phyloP scores from a whole-genome alignment of 345 rosid genomes.

The Pugionium cornutum region DNA sequence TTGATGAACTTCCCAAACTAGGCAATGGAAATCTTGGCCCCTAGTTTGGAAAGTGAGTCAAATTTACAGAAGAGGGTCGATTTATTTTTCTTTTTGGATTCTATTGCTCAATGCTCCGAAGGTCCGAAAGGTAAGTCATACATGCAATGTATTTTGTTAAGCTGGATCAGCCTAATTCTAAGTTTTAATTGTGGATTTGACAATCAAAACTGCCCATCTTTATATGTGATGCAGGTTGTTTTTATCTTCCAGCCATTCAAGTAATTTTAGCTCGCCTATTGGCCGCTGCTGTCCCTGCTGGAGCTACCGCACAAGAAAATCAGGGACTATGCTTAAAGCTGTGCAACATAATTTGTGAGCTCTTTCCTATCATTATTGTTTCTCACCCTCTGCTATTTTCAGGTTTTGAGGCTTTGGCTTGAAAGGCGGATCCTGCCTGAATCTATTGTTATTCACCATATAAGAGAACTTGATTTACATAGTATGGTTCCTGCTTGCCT shows the following conservation, averaged over 20 bases:
- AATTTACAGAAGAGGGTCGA: slow-evolving; percentile 81
- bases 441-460: slow-evolving; percentile 70
- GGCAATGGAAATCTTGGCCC: slow-evolving; percentile 77
- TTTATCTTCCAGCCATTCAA: slow-evolving; percentile 76
- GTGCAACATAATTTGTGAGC: slow-evolving; percentile 19
- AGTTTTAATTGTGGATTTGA: not conserved
- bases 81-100: slow-evolving; percentile 93
- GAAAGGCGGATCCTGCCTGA: slow-evolving; percentile 89
- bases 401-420: slow-evolving; percentile 96
- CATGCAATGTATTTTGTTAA: not conserved
- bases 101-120: slow-evolving; percentile 86
- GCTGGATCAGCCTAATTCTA: slow-evolving; percentile 2
- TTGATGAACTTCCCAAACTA: slow-evolving; percentile 30
- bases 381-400: slow-evolving; percentile 13
- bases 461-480: slow-evolving; percentile 74
- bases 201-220: not conserved
- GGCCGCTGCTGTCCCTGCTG: slow-evolving; percentile 84
- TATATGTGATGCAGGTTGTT: slow-evolving; percentile 75
- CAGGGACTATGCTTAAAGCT: slow-evolving; percentile 88
- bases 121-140: slow-evolving; percentile 66
- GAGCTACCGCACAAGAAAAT: slow-evolving; percentile 74
- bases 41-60: slow-evolving; percentile 72
- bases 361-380: slow-evolving; percentile 1
- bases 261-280: slow-evolving; percentile 66
- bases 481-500: slow-evolving; percentile 61